Conservation (phyloP, 192 early-diverging fungal genomes). For the Coemansia sp. region DNA sequence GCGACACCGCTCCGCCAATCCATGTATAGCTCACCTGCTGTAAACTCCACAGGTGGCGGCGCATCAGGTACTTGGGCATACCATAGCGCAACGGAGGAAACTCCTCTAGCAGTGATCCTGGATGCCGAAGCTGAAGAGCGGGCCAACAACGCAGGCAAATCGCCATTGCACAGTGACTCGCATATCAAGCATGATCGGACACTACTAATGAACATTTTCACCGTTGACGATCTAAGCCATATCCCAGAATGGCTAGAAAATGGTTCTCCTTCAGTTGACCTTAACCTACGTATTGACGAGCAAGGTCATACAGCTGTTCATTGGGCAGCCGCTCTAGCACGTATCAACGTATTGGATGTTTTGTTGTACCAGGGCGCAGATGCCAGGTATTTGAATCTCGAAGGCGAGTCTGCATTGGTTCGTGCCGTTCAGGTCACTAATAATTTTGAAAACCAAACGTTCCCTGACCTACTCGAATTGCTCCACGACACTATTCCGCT, state of each 20-base stretch:
- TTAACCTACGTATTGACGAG: slow-evolving; percentile 87
- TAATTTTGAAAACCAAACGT: slow-evolving; percentile 79
- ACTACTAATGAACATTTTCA: slow-evolving; percentile 81
- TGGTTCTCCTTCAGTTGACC: slow-evolving; percentile 55
- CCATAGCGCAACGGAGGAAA: slow-evolving; percentile 14
- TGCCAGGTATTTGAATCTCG: slow-evolving; percentile 64
- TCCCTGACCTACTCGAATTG: slow-evolving; percentile 66
- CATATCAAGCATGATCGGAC: slow-evolving; percentile 62
- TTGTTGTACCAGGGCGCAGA: slow-evolving; percentile 76
- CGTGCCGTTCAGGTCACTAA: slow-evolving; percentile 84
- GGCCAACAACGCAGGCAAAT: not conserved
- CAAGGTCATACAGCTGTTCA: slow-evolving; percentile 93
- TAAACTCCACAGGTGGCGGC: not conserved
- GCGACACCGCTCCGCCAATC: slow-evolving; percentile 17
- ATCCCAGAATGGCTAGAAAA: slow-evolving; percentile 54
- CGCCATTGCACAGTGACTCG: slow-evolving; percentile 5
- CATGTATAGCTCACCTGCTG: slow-evolving; percentile 26
- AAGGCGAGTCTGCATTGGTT: slow-evolving; percentile 85
- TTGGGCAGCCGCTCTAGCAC: slow-evolving; percentile 90
- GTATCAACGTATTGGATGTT: slow-evolving; percentile 68
- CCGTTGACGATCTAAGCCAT: slow-evolving; percentile 66
- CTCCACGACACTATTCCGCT: slow-evolving; percentile 72
- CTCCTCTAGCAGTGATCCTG: slow-evolving; percentile 25
- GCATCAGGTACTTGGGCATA: slow-evolving; percentile 8
- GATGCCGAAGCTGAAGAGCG: not conserved